Conservation (phyloP, 768 basidiomycete genomes). For the Nidularia pulvinata region DNA sequence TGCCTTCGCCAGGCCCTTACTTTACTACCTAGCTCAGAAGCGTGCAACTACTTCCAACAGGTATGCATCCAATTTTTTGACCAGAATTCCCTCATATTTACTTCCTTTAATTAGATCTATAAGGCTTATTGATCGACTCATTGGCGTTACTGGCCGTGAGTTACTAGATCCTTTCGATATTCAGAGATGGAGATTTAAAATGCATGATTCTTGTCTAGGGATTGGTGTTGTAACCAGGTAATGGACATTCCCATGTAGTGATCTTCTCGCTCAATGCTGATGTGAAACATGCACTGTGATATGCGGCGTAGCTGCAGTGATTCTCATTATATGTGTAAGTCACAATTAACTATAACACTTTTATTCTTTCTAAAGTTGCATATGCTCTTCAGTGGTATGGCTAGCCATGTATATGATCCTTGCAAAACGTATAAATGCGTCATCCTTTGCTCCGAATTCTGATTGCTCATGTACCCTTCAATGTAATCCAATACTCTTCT, state of each 20-base stretch:
- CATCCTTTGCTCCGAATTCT: background rate
- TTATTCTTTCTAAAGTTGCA: too few species aligned
- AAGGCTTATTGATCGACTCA: slow-evolving; percentile 19
- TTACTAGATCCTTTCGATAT: too few species aligned
- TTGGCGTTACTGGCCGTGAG: slow-evolving; percentile 26
- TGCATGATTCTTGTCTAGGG: too few species aligned
- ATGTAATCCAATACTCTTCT: slow-evolving; percentile 23
- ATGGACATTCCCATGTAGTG: too few species aligned
- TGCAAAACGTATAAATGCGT: slow-evolving; percentile 22
- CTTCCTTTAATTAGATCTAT: slow-evolving; percentile 18
- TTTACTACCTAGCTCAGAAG: slow-evolving; percentile 22
- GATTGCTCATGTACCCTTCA: background rate
- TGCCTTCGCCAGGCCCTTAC: slow-evolving; percentile 23
- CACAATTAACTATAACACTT: too few species aligned
- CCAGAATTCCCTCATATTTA: too few species aligned
- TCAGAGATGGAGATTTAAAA: too few species aligned
- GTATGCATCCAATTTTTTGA: too few species aligned
- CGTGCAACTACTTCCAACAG: slow-evolving; percentile 11
- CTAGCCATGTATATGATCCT: slow-evolving; percentile 24
- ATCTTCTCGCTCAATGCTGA: too few species aligned
- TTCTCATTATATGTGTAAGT: too few species aligned
- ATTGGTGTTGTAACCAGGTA: slow-evolving; percentile 21
- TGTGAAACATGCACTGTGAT: too few species aligned
- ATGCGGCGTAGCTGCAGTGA: slow-evolving; percentile 11
- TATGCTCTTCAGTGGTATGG: slow-evolving; percentile 26